Evolutionary conservation across 441 rosid genomes (phyloP).

Genomic region (Flueggea neowawraea): DNA sequence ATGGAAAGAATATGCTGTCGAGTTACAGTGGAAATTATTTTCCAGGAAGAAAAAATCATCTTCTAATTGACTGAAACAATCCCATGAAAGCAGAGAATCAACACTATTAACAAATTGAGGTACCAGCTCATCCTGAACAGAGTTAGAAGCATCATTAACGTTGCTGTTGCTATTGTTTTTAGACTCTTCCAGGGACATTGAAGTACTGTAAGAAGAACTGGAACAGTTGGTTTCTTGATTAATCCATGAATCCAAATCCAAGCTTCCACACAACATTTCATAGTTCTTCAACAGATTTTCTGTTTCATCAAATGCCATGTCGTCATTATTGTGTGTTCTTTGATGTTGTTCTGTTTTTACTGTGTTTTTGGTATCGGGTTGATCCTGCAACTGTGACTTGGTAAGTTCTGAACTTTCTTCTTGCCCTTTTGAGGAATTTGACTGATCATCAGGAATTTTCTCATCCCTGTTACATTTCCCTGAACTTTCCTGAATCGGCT

Average conservation of each 20-base stretch:
- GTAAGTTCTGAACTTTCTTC: conserved; percentile 5
- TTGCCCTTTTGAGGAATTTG: conserved; percentile 7
- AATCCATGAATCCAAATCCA: conserved; percentile 32
- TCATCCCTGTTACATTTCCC: conserved; percentile 14
- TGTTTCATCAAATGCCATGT: conserved; percentile 19
- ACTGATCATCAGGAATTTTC: conserved; percentile 1
- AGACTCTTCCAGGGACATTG: conserved; percentile 26
- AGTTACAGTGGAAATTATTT: conserved; percentile 14
- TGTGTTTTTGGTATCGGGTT: conserved; percentile 1
- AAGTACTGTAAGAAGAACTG: conserved; percentile 27
- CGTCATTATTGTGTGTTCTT: conserved; percentile 1
- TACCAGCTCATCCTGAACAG: conserved; percentile 24
- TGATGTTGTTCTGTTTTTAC: conserved; percentile 1
- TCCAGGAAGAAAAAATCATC: conserved; percentile 37
- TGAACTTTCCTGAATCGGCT: conserved; percentile 25
- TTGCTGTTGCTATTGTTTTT: conserved; percentile 11
- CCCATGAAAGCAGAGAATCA: conserved; percentile 58
- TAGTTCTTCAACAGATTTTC: conserved; percentile 23
- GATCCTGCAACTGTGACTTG: conserved; percentile 2
- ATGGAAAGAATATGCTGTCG: conserved; percentile 1
- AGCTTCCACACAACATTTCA: conserved; percentile 28
- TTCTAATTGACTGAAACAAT: conserved; percentile 35
- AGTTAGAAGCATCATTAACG: conserved; percentile 13
- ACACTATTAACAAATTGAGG: conserved; percentile 41
- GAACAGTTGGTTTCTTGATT: conserved; percentile 20